These are phyloP conservation scores for Onygenales sp. DNA, from an alignment of 2,329 filamentous ascomycete genomes.

Conservation along the genomic window DNA sequence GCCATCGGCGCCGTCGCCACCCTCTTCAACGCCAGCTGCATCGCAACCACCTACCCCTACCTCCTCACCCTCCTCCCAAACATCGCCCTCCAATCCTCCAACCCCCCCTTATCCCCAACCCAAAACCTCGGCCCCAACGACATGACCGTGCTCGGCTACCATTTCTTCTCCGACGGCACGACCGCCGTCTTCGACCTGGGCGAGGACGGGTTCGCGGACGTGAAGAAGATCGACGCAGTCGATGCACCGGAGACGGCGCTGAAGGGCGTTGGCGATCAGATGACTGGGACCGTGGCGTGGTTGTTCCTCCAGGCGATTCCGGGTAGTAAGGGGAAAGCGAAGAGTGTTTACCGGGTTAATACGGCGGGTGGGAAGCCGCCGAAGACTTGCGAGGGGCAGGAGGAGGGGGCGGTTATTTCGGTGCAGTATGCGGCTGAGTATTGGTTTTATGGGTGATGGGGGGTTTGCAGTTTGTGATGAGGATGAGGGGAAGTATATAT, in stretches of 20 bases:
- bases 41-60: constrained; percentile 59
- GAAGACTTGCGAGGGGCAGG: constrained; percentile 58
- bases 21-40: constrained; percentile 80
- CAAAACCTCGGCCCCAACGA: constrained; percentile 43
- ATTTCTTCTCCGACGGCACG: constrained; percentile 65
- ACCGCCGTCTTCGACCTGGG: constrained; percentile 71
- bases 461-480: too few species aligned
- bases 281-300: constrained; percentile 68
- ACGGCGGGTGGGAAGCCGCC: constrained; percentile 76
- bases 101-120: constrained; percentile 22
- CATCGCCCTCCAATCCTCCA: constrained; percentile 56
- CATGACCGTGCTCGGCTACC: constrained; percentile 60
- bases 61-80: constrained; percentile 56
- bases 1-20: constrained; percentile 66
- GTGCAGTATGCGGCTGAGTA: constrained; percentile 79
- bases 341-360: constrained; percentile 72
- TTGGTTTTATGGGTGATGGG: constrained; percentile 44
- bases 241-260: constrained; percentile 54
- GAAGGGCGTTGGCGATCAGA: constrained; percentile 46
- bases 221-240: constrained; percentile 52
- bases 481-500: too few species aligned
- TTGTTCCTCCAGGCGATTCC: constrained; percentile 53
- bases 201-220: constrained; percentile 51
- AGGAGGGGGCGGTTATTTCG: constrained; percentile 52
- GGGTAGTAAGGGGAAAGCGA: constrained; percentile 53